Evolutionary conservation across 148 eudicot genomes (phyloP), one percentile per base, ranked within the genome.

Genomic region (Cornus controversa): DNA sequence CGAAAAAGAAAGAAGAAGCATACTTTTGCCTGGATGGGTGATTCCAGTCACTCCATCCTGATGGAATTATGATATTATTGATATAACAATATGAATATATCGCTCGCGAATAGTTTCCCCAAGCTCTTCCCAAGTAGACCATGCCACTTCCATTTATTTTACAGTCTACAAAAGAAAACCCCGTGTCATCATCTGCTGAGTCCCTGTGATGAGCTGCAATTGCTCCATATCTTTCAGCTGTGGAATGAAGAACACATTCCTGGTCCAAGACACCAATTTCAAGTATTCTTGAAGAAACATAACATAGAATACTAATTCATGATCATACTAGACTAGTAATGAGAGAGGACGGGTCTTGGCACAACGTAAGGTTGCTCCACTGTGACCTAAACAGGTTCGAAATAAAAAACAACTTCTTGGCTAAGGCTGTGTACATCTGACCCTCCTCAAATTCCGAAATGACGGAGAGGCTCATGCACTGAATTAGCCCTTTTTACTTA

Each of bases 201-300:
- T 86, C 83, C 83, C 97, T 82, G 36, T 87, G 93, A 62, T 96
- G 98, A 15, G 99, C 98, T 77, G 99, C 99, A 0, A 96, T 89
- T 71, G 99, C 99, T 70, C 97, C 93, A 1, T 63, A 84, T 29
- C 75, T 82, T 45, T 83, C 77, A 0, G 89, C 97, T 23, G 80
- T 83, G 3, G 94, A 92, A 68, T 86, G 91, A 57, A 96, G 80
- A 31, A 75, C 80, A 75, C 92, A 90, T 9, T 92, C 86, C 98
- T 93, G 92, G 10, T 70, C 73, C 50, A 47, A 45, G 14, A 27
- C 22, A 66, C 20, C 16, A 50, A 50, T 50, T 50, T 50, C 57
- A 45, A 50, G n/a, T n/a, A n/a, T n/a, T n/a, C n/a, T n/a, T n/a
- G n/a, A n/a, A n/a, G n/a, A n/a, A n/a, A n/a, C n/a, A 11, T 50